Percentiles rank a stretch among this genome's conserved stretches.
Evolutionary conservation across 768 basidiomycete genomes (phyloP).

Genomic region (Psilocybe tampanensis): DNA sequence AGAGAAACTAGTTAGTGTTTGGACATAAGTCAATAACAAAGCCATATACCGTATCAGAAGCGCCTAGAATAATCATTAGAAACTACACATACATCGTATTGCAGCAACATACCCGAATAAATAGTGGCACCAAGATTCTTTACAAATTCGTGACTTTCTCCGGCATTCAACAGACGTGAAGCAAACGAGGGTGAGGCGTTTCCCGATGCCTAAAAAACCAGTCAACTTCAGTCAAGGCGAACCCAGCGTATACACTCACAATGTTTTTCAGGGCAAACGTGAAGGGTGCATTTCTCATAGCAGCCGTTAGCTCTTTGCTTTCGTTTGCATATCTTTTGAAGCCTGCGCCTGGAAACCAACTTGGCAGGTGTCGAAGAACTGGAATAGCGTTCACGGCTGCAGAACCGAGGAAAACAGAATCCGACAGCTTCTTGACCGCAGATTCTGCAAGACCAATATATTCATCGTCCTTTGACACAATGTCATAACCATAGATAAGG

Average conservation of each 20-base stretch:
- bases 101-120: conserved; percentile 8
- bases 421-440: conserved; percentile 1
- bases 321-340: conserved; percentile 11
- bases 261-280: conserved; percentile 4
- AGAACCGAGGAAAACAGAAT: conserved; percentile 12
- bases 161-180: conserved; percentile 2
- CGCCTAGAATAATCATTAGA: neutral
- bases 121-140: conserved; percentile 12
- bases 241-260: neutral
- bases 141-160: conserved; percentile 5
- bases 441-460: conserved; percentile 15
- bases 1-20: neutral
- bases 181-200: conserved; percentile 10
- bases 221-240: neutral
- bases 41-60: conserved; percentile 8
- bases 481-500: conserved; percentile 14
- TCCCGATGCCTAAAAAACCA: conserved; percentile 5
- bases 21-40: neutral
- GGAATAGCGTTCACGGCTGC: conserved; percentile 15
- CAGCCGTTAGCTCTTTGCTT: neutral
- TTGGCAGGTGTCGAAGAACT: conserved; percentile 13
- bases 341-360: conserved; percentile 17
- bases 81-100: neutral
- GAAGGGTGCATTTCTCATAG: conserved; percentile 1
- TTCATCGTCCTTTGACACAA: conserved; percentile 14